Evolutionary conservation across 1,284 basidiomycete genomes (phyloP).

Genomic region (Tetrapyrgos nigripes): DNA sequence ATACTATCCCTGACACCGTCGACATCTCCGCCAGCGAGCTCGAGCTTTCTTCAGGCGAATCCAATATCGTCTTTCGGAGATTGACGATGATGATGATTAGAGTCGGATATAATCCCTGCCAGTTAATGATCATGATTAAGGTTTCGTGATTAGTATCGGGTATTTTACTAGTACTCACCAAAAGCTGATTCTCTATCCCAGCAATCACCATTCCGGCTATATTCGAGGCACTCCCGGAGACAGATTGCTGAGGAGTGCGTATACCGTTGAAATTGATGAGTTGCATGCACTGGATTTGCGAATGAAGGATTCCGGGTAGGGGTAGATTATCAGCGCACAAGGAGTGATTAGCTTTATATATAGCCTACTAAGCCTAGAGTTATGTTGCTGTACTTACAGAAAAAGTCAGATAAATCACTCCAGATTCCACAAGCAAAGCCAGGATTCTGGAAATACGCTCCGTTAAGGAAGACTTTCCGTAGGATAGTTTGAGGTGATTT

Average conservation of each 20-base stretch:
- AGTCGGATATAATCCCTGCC: slow-evolving; percentile 5
- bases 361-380: background rate
- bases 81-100: slow-evolving; percentile 1
- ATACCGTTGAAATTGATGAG: slow-evolving; percentile 1
- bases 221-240: background rate
- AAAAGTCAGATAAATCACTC: slow-evolving; percentile 1
- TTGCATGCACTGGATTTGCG: background rate
- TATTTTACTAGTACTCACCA: slow-evolving; percentile 1
- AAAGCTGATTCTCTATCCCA: background rate
- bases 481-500: background rate
- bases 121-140: too few species aligned
- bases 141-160: too few species aligned
- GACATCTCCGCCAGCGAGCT: too few species aligned
- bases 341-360: too few species aligned
- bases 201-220: background rate
- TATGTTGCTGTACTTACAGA: background rate
- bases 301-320: background rate
- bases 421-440: slow-evolving; percentile 3
- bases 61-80: background rate
- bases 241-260: too few species aligned
- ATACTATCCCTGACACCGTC: too few species aligned
- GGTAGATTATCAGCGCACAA: too few species aligned
- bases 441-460: background rate
- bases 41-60: too few species aligned
- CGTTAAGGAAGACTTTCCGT: background rate